Percentiles rank a stretch among this genome's conserved stretches.
Conservation (phyloP, 768 basidiomycete genomes). For the Hydnomerulius pinastri region DNA sequence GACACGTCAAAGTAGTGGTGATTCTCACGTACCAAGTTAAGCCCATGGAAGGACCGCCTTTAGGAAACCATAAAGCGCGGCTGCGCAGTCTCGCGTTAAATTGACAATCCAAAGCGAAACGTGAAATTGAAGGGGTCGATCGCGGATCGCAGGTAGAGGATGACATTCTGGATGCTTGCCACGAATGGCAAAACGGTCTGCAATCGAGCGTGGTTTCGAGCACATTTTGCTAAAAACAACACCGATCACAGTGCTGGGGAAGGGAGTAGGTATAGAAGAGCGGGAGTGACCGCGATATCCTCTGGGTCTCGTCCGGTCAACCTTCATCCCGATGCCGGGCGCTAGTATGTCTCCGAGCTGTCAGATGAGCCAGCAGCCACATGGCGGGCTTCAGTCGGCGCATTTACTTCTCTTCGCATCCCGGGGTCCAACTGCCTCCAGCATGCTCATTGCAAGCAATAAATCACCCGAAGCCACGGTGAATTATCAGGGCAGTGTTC, state of each 20-base stretch:
- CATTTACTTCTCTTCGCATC: no score
- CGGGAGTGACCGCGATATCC: background rate
- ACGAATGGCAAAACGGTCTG: constrained; percentile 17
- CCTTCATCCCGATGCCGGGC: background rate
- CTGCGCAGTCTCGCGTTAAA: no score
- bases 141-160: constrained; percentile 26
- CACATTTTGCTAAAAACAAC: constrained; percentile 1
- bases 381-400: no score
- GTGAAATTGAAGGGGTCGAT: constrained; percentile 11
- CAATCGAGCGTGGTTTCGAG: no score
- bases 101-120: no score
- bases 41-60: no score
- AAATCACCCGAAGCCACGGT: constrained; percentile 25
- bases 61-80: no score
- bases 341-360: background rate
- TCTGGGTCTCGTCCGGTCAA: background rate
- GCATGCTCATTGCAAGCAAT: constrained; percentile 17
- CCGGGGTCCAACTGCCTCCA: background rate
- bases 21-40: no score
- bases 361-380: background rate
- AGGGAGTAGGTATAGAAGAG: background rate
- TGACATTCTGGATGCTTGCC: constrained; percentile 6
- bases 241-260: background rate
- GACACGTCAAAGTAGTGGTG: background rate
- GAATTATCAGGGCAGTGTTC: constrained; percentile 11